phyloP scores from a whole-genome alignment of 2,329 filamentous ascomycete species.

The Ceratocystis smalleyi region DNA sequence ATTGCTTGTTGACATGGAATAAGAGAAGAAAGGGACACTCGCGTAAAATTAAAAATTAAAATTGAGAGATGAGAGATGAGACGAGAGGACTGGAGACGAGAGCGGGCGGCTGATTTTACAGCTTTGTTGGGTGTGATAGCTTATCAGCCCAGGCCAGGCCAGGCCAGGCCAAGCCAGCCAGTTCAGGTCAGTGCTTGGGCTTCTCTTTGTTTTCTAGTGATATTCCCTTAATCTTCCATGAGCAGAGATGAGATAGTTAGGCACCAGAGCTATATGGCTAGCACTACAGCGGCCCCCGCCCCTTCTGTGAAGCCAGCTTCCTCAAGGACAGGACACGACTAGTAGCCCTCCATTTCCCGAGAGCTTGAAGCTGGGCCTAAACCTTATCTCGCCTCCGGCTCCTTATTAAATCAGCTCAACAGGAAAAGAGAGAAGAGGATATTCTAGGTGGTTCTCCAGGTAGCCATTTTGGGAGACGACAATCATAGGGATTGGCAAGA shows the following conservation, averaged over 20 bases:
- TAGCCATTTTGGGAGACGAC: neutral
- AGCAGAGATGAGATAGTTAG: no score
- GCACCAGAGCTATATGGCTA: no score
- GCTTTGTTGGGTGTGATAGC: neutral
- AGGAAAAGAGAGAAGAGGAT: neutral
- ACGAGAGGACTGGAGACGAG: neutral
- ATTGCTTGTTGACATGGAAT: neutral
- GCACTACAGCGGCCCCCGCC: no score
- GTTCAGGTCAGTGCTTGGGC: no score
- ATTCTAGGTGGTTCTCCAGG: neutral
- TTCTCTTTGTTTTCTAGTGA: no score
- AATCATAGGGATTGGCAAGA: neutral
- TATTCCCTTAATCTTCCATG: no score
- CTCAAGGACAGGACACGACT: no score
- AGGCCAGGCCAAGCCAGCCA: no score
- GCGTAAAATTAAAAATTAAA: slow-evolving; percentile 3
- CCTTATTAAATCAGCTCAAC: neutral
- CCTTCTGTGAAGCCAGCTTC: no score
- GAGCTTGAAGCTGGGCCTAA: neutral
- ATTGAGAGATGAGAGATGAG: slow-evolving; percentile 2
- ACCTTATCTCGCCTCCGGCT: neutral
- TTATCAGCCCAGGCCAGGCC: no score
- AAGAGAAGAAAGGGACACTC: neutral
- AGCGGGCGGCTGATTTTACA: neutral
- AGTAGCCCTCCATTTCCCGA: neutral